A percentile compares a stretch with the other conserved stretches of the same genome.
Evolutionary conservation across 129 eudicot species (phyloP).

Genomic region (Tanacetum coccineum): DNA sequence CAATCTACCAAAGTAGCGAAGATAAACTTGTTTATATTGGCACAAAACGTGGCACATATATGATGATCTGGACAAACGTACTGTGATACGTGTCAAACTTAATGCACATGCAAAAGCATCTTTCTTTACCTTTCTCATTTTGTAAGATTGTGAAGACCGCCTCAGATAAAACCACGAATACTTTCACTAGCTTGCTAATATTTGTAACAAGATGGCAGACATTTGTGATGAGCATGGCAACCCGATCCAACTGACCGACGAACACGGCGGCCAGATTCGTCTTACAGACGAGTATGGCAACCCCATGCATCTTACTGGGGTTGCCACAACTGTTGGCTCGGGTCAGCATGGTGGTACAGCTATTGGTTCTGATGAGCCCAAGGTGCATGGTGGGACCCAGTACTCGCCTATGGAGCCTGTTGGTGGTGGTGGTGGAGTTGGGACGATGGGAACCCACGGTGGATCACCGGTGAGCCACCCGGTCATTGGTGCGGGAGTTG

Average conservation of each 20-base stretch:
- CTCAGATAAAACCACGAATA: constrained; percentile 17
- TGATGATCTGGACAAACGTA: no score
- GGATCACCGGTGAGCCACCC: constrained; percentile 10
- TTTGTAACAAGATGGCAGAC: constrained; percentile 42
- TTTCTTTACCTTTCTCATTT: no score
- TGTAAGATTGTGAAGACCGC: no score
- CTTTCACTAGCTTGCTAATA: not conserved
- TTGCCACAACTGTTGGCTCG: constrained; percentile 40
- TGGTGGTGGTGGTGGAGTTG: constrained; percentile 18
- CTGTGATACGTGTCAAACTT: no score
- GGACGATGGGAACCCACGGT: not conserved
- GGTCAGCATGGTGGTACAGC: not conserved
- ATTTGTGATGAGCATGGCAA: constrained; percentile 62
- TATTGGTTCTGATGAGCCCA: constrained; percentile 11
- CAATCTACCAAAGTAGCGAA: no score
- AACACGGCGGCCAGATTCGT: constrained; percentile 51
- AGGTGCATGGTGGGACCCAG: constrained; percentile 24
- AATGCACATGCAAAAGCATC: no score
- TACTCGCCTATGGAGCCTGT: constrained; percentile 5
- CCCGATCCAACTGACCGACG: constrained; percentile 72
- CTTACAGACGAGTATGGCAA: constrained; percentile 67
- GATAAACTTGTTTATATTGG: no score
- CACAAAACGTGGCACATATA: no score
- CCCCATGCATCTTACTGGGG: constrained; percentile 65
- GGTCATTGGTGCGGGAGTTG: not conserved